Percentiles rank a stretch among this genome's conserved stretches.
Conservation (phyloP, 371 early-diverging fungal genomes). For the Phascolomyces articulosus region DNA sequence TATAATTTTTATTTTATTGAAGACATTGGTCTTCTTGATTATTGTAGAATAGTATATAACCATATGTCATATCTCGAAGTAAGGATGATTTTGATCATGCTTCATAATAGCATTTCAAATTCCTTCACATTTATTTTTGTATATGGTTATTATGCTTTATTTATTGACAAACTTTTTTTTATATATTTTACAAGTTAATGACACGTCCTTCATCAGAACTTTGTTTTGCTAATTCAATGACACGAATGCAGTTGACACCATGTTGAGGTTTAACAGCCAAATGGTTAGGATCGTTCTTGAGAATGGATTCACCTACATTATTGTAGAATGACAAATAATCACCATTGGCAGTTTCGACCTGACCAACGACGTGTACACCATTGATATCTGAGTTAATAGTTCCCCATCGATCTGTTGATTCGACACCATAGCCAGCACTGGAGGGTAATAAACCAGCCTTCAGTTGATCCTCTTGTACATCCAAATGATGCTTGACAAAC, state of each 20-base stretch:
- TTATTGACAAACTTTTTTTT: background rate
- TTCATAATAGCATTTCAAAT: too few relatives aligned
- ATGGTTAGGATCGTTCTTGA: constrained; percentile 37
- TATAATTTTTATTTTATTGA: too few relatives aligned
- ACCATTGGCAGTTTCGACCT: constrained; percentile 63
- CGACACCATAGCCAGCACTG: constrained; percentile 57
- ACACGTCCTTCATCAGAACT: constrained; percentile 58
- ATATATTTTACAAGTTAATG: constrained; percentile 26
- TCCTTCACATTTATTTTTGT: too few relatives aligned
- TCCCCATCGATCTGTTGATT: constrained; percentile 52
- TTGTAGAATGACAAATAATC: constrained; percentile 65
- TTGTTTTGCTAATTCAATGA: constrained; percentile 73
- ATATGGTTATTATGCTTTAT: too few relatives aligned
- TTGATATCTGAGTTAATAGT: constrained; percentile 55
- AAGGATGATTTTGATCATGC: too few relatives aligned
- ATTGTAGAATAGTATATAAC: too few relatives aligned
- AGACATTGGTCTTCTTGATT: too few relatives aligned
- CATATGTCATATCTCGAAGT: too few relatives aligned
- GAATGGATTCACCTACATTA: constrained; percentile 67
- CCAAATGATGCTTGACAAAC: constrained; percentile 68
- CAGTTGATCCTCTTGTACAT: constrained; percentile 79
- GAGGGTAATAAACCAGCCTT: constrained; percentile 62
- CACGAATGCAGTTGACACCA: constrained; percentile 67
- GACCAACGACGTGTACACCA: constrained; percentile 58
- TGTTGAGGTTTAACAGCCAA: constrained; percentile 70